Evolutionary conservation across 192 early-diverging fungal genomes (phyloP).

Genomic region (Cladochytrium replicatum): DNA sequence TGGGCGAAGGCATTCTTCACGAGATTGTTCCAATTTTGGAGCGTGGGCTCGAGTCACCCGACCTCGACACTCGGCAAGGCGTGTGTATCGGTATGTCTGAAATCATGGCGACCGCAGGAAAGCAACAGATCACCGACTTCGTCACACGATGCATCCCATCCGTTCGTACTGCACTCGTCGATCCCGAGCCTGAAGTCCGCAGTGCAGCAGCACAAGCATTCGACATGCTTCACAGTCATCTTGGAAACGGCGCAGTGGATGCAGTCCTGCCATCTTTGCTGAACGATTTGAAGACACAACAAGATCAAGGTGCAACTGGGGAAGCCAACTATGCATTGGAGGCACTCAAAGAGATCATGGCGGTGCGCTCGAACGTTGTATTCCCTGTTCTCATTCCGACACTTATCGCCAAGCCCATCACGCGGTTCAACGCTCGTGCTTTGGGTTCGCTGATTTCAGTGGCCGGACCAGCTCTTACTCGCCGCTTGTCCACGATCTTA

Average conservation of each 20-base stretch:
- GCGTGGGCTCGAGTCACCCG: constrained; percentile 58
- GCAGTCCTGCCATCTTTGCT: constrained; percentile 84
- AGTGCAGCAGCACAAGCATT: constrained; percentile 93
- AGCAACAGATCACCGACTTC: constrained; percentile 71
- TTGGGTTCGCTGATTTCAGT: constrained; percentile 83
- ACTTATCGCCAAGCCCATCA: constrained; percentile 77
- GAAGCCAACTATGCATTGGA: constrained; percentile 71
- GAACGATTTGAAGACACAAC: constrained; percentile 56
- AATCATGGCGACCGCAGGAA: constrained; percentile 79
- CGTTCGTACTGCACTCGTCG: constrained; percentile 77
- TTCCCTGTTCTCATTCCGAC: constrained; percentile 98
- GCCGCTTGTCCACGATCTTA: constrained; percentile 71
- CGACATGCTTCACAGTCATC: constrained; percentile 82
- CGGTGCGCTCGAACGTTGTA: constrained; percentile 87
- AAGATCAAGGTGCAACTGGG: constrained; percentile 12
- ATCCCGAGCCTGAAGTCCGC: constrained; percentile 74
- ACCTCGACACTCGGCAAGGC: constrained; percentile 72
- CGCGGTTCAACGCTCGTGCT: constrained; percentile 85
- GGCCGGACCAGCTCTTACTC: constrained; percentile 74
- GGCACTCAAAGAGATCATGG: constrained; percentile 95
- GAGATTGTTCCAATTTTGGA: constrained; percentile 90
- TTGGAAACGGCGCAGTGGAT: constrained; percentile 90
- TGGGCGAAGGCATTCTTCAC: constrained; percentile 81
- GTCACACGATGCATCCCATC: constrained; percentile 71
- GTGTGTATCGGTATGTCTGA: constrained; percentile 88